phyloP scores from a whole-genome alignment of 225 moss, liverwort and hornwort genomes.

The Pseudisothecium myosuroides region DNA sequence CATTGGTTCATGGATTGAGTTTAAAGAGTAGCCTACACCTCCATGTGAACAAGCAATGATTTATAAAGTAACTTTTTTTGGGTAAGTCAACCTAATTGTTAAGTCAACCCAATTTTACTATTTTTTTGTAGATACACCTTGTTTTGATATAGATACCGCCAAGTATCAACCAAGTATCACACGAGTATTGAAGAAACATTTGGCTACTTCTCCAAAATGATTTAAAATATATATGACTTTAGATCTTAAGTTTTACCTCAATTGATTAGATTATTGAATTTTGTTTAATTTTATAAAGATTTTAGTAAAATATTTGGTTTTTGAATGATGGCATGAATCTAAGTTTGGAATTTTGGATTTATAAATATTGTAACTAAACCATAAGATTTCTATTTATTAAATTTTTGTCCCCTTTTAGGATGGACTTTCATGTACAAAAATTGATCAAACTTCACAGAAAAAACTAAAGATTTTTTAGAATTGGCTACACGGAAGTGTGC shows the following conservation, averaged over 20 bases:
- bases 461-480: not conserved
- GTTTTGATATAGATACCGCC: too few species aligned
- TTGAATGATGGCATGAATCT: not conserved
- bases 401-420: not conserved
- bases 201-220: not conserved
- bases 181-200: not conserved
- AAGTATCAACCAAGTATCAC: too few species aligned
- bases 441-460: rapidly evolving
- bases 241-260: not conserved
- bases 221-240: rapidly evolving
- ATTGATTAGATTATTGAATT: not conserved
- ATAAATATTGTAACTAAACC: not conserved
- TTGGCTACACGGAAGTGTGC: not conserved
- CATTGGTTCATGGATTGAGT: too few species aligned
- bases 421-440: not conserved
- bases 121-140: too few species aligned
- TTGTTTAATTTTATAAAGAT: too few species aligned
- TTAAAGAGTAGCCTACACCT: too few species aligned
- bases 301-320: too few species aligned
- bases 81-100: too few species aligned
- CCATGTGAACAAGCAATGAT: too few species aligned
- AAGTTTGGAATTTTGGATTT: not conserved
- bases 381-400: not conserved
- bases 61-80: too few species aligned
- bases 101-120: too few species aligned